phyloP scores from a whole-genome alignment of 2,329 filamentous ascomycete species.

The Arthroderma sp. region DNA sequence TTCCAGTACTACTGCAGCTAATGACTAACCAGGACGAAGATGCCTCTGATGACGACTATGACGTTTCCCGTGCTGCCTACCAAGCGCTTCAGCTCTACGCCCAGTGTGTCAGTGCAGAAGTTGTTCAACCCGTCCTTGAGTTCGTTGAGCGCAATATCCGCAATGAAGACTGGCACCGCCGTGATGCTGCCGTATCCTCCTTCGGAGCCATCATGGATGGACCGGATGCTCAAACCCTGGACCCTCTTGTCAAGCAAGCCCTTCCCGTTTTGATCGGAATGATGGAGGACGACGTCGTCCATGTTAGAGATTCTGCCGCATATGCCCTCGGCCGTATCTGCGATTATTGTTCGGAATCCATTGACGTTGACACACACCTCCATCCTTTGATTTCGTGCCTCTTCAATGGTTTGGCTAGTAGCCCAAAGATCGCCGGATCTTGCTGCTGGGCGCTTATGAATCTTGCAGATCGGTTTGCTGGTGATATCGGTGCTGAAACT shows the following conservation, averaged over 20 bases:
- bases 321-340: conserved; percentile 94
- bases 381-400: conserved; percentile 75
- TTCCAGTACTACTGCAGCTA: conserved; percentile 76
- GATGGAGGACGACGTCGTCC: conserved; percentile 76
- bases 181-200: conserved; percentile 90
- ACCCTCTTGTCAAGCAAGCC: conserved; percentile 91
- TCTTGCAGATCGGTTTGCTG: conserved; percentile 85
- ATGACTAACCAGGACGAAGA: conserved; percentile 98
- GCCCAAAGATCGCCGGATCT: conserved; percentile 91
- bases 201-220: conserved; percentile 99
- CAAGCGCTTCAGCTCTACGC: conserved; percentile 93
- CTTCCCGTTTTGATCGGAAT: conserved; percentile 83
- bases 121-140: conserved; percentile 72
- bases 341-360: conserved; percentile 80
- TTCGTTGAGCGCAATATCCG: conserved; percentile 90
- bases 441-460: conserved; percentile 99
- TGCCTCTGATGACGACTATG: conserved; percentile 93
- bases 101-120: conserved; percentile 71
- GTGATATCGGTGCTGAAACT: conserved; percentile 61
- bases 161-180: conserved; percentile 82
- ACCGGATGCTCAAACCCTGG: conserved; percentile 79
- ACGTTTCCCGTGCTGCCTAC: conserved; percentile 85
- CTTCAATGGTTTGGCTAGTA: conserved; percentile 79
- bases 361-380: conserved; percentile 72
- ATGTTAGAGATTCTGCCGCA: conserved; percentile 90